A percentile compares a stretch with the other conserved stretches of the same genome.
phyloP scores from a whole-genome alignment of 2,329 filamentous ascomycete genomes.

The Ambrosiella cleistominuta region DNA sequence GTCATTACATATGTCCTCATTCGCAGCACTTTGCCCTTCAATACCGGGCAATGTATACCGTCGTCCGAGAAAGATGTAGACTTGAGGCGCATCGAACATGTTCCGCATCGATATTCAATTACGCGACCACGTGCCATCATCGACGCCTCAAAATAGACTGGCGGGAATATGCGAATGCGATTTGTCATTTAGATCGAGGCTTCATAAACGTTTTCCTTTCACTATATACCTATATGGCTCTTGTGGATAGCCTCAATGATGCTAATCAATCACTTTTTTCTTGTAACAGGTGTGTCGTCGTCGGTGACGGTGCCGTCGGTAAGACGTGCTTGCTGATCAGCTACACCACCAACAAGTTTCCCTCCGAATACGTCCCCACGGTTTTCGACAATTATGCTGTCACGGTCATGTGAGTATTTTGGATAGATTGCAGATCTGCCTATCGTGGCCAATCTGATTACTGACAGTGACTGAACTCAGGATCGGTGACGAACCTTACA shows the following conservation, averaged over 20 bases:
- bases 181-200: neutral
- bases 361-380: slow-evolving; percentile 97
- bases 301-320: slow-evolving; percentile 96
- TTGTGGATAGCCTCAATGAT: neutral
- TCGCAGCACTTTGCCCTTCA: too few relatives aligned
- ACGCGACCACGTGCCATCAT: neutral
- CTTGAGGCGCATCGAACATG: neutral
- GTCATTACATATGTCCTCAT: too few relatives aligned
- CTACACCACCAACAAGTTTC: slow-evolving; percentile 99
- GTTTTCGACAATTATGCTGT: slow-evolving; percentile 99
- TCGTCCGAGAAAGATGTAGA: neutral
- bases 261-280: neutral
- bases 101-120: neutral
- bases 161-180: neutral
- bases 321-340: slow-evolving; percentile 98
- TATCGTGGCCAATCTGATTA: neutral
- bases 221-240: neutral
- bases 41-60: neutral
- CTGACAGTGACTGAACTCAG: slow-evolving; percentile 29
- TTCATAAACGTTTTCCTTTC: neutral
- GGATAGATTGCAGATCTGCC: neutral
- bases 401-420: slow-evolving; percentile 79
- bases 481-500: slow-evolving; percentile 98
- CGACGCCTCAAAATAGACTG: neutral
- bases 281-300: slow-evolving; percentile 71